A percentile compares a stretch with the other conserved stretches of the same genome.
Evolutionary conservation across 768 basidiomycete species (phyloP).

Genomic region (Chiua virens): DNA sequence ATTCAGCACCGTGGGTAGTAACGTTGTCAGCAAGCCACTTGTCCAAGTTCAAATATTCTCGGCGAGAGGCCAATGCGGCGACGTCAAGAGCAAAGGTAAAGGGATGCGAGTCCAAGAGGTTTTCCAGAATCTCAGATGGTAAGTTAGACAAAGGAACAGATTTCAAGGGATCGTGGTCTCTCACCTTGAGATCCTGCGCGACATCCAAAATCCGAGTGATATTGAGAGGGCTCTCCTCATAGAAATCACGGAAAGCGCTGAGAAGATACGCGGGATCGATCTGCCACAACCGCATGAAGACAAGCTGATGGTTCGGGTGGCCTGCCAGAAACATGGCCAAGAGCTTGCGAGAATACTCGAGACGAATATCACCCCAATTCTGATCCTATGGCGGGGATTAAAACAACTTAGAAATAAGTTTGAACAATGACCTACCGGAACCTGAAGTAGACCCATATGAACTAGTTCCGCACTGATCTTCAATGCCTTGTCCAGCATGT

Average conservation of each 20-base stretch:
- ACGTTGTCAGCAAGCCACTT: slow-evolving; percentile 95
- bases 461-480: slow-evolving; percentile 94
- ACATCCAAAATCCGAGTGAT: slow-evolving; percentile 94
- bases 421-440: slow-evolving; percentile 60
- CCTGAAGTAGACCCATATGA: slow-evolving; percentile 89
- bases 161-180: slow-evolving; percentile 17
- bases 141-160: slow-evolving; percentile 3
- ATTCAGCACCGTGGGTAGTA: slow-evolving; percentile 75
- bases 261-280: slow-evolving; percentile 85
- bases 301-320: slow-evolving; percentile 92
- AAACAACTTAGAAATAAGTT: background rate
- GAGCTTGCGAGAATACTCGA: slow-evolving; percentile 84
- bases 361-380: slow-evolving; percentile 83
- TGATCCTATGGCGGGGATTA: slow-evolving; percentile 49
- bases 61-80: slow-evolving; percentile 87
- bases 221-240: slow-evolving; percentile 88
- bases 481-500: slow-evolving; percentile 92
- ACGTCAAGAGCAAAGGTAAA: slow-evolving; percentile 92
- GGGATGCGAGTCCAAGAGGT: slow-evolving; percentile 86
- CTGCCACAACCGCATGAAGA: slow-evolving; percentile 96
- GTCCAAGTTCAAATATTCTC: slow-evolving; percentile 93
- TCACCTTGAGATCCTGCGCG: slow-evolving; percentile 89
- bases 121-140: slow-evolving; percentile 72
- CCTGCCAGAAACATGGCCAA: slow-evolving; percentile 89
- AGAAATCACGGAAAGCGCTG: slow-evolving; percentile 87